Percentiles rank a stretch among this genome's conserved stretches.
phyloP scores from a whole-genome alignment of 352 stramenopile genomes.

The Phytophthora niederhauseri region DNA sequence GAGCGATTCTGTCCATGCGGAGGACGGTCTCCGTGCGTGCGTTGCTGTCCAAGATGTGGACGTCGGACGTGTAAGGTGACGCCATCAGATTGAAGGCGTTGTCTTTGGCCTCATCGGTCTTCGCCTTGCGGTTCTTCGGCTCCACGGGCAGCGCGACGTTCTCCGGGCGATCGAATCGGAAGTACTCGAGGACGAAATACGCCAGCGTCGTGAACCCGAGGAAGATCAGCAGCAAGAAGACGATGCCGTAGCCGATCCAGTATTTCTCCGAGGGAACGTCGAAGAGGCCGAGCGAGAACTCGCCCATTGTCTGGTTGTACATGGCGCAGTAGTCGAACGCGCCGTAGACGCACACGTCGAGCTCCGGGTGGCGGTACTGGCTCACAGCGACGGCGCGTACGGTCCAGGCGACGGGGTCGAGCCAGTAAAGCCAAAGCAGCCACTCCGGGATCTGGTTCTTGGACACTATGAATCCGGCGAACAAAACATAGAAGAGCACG shows the following conservation, averaged over 20 bases:
- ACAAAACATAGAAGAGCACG: constrained; percentile 36
- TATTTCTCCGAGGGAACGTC: constrained; percentile 25
- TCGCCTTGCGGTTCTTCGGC: neutral
- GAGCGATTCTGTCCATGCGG: neutral
- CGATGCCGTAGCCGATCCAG: constrained; percentile 34
- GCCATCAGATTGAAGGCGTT: neutral
- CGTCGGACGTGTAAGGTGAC: neutral
- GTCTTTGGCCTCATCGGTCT: neutral
- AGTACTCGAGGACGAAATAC: constrained; percentile 15
- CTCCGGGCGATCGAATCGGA: constrained; percentile 51
- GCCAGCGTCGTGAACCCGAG: constrained; percentile 41
- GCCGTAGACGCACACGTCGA: constrained; percentile 23
- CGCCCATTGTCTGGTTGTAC: constrained; percentile 27
- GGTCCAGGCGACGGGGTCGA: constrained; percentile 8
- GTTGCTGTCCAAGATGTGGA: neutral
- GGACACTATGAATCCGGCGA: constrained; percentile 36
- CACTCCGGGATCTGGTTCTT: constrained; percentile 33
- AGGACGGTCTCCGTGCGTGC: neutral
- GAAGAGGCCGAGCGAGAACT: constrained; percentile 34
- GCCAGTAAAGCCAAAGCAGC: constrained; percentile 18
- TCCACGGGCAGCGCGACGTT: constrained; percentile 31
- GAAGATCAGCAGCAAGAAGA: constrained; percentile 31
- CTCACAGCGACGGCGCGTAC: constrained; percentile 32
- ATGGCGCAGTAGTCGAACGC: constrained; percentile 35
- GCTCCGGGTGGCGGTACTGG: constrained; percentile 25